Percentiles rank a stretch among this genome's conserved stretches.
Conservation (phyloP, 805 yeast species). For the Ogataea henricii region DNA sequence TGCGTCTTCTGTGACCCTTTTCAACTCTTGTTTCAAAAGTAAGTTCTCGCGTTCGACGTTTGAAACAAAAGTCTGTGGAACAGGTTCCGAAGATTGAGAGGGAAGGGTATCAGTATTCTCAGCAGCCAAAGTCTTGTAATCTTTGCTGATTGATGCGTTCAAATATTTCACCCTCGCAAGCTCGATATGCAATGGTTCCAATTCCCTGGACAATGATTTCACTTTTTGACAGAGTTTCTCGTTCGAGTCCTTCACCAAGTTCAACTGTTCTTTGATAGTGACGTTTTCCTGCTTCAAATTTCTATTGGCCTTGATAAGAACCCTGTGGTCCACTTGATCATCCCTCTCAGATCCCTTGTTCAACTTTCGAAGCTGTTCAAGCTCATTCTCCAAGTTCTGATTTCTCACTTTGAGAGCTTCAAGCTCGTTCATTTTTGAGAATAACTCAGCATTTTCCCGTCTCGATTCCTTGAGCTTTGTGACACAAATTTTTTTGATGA, state of each 20-base stretch:
- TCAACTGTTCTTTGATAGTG: neutral
- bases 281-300: neutral
- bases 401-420: neutral
- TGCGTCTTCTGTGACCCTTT: neutral
- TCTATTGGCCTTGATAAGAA: neutral
- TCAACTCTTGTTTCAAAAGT: neutral
- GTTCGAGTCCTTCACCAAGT: neutral
- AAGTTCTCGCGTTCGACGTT: constrained; percentile 2
- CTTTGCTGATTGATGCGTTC: neutral
- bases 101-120: too few relatives aligned
- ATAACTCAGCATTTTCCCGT: neutral
- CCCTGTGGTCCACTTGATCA: neutral
- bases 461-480: neutral
- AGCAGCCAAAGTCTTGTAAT: neutral
- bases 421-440: neutral
- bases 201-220: neutral
- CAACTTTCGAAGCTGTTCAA: neutral
- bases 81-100: too few relatives aligned
- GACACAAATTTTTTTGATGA: constrained; percentile 45
- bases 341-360: neutral
- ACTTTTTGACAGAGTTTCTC: neutral
- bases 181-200: constrained; percentile 1
- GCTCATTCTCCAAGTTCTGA: constrained; percentile 6
- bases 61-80: neutral
- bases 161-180: neutral